Evolutionary conservation across 495 filamentous ascomycete species (phyloP), one percentile per base, ranked within the genome.

Genomic region (Chaetomium tenue): DNA sequence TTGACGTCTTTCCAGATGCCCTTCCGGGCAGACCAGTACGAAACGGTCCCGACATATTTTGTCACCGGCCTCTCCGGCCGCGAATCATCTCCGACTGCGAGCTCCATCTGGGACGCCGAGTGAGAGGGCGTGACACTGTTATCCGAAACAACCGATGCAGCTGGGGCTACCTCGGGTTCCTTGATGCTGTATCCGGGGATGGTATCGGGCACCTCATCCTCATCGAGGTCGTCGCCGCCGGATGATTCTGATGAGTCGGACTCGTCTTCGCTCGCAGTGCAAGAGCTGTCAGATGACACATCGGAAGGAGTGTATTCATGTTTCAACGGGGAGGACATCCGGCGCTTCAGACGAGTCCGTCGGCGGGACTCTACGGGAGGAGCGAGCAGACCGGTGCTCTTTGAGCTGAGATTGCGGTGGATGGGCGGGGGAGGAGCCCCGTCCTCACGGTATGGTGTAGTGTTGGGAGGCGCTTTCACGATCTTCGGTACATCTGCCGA

Each of bases 271-370:
- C 65, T 73, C 16, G 72, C 68, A 0, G 89, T 89, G 58, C 85
- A 68, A 16, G 76, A 74, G 60, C 74, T 75, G 22, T 77, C 76
- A 1, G 80, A 82, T 2, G 79, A 81, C 0, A 75, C 86, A 47
- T 91, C 93, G 1, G 94, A 98, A 3, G 95, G 95, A 67, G 91
- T 90, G 70, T 97, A 99, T 78, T 99, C 92, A 70, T 97, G 94
- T 76, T 99, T 99, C 63, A 99, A 81, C 11, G 95, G 95, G 11
- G 95, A 98, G 5, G 95, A 98, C 28, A 87, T 89, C 7, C 91
- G 84, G 33, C 93, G 83, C 69, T 84, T 88, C 13, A 82, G 73
- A 28, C 77, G 79, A 26, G 72, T 53, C 6, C 69, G 67, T 64
- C 71, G 70, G 52, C 66, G 71, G 67, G 61, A 75, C 54, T 77